These are phyloP conservation scores for Ganoderma meredithae DNA, from an alignment of 1,284 basidiomycete genomes.

Conservation along the genomic window DNA sequence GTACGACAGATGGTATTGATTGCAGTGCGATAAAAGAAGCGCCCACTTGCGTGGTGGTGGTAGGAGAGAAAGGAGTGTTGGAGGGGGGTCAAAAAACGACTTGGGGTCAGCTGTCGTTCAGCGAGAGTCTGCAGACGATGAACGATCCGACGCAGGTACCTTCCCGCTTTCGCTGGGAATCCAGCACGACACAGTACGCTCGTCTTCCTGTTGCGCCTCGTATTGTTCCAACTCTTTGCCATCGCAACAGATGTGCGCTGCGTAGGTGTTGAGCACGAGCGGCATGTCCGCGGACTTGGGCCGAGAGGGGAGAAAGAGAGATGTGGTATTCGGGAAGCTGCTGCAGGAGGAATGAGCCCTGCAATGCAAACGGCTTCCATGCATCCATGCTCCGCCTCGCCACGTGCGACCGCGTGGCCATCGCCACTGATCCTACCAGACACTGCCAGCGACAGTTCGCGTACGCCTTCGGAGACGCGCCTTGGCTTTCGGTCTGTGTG, in stretches of 20 bases:
- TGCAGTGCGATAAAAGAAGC: no score
- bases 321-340: background rate
- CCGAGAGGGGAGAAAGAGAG: background rate
- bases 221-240: conserved; percentile 22
- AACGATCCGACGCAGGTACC: background rate
- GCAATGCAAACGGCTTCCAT: background rate
- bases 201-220: conserved; percentile 10
- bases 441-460: no score
- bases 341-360: background rate
- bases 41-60: no score
- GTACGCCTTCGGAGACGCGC: no score
- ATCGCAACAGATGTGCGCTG: conserved; percentile 19
- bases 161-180: conserved; percentile 23
- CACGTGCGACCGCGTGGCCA: no score
- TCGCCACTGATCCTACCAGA: no score
- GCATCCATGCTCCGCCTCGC: no score
- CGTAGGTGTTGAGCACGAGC: conserved; percentile 10
- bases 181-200: conserved; percentile 22
- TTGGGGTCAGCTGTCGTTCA: background rate
- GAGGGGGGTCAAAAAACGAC: no score
- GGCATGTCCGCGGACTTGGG: conserved; percentile 14
- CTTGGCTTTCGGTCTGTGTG: no score
- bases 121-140: background rate
- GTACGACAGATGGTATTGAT: no score
- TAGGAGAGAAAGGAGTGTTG: no score